These are phyloP conservation scores for Fraxinus sp. DNA, from an alignment of 305 asterid genomes.

Conservation along the genomic window DNA sequence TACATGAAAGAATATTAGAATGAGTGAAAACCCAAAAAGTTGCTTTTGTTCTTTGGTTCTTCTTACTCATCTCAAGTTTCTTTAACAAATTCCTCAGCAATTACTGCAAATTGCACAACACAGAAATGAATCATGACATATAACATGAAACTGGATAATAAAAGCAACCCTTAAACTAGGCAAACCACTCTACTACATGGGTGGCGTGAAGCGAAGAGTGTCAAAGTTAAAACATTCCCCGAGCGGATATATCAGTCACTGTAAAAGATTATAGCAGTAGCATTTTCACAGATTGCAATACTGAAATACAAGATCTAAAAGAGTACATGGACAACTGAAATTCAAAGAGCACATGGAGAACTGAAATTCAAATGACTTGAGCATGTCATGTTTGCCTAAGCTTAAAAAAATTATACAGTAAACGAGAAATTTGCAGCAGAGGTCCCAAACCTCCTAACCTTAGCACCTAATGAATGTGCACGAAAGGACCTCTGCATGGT, in stretches of 20 bases:
- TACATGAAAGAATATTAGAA: neutral
- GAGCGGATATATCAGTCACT: neutral
- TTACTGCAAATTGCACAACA: neutral
- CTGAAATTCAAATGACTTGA: neutral
- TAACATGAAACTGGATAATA: neutral
- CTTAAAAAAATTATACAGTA: neutral
- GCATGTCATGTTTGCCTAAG: neutral
- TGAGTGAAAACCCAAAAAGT: neutral
- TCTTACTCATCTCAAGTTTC: neutral
- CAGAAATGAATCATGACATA: neutral
- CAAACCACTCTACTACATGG: neutral
- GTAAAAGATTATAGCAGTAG: neutral
- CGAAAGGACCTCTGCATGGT: neutral
- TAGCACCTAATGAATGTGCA: neutral
- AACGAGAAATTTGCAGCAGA: neutral
- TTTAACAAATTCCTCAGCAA: neutral
- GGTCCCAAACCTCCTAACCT: neutral
- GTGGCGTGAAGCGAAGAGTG: neutral
- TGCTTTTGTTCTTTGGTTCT: neutral
- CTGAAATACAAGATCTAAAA: neutral
- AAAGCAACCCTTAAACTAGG: neutral
- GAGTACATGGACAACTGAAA: neutral
- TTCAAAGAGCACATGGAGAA: neutral
- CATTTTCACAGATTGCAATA: neutral
- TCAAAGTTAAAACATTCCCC: neutral